A percentile compares a stretch with the other conserved stretches of the same genome.
Evolutionary conservation across 306 rosid species (phyloP).

Genomic region (Ormosia semicastrata): DNA sequence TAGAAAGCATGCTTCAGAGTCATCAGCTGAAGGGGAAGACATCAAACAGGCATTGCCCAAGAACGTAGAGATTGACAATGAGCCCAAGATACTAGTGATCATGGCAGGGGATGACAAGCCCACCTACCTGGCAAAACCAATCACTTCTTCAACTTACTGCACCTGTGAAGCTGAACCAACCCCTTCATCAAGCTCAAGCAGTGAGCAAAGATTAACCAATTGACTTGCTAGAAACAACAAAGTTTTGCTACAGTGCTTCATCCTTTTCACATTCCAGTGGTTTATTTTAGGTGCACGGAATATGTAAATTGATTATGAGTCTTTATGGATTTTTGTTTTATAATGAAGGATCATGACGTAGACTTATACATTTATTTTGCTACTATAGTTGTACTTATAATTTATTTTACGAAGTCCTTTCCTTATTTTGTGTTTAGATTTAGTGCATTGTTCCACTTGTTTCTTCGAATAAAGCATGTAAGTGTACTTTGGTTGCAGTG

Average conservation of each 20-base stretch:
- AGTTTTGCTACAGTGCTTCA: conserved; percentile 20
- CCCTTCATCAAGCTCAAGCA: neutral
- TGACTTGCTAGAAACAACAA: neutral
- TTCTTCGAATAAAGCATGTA: neutral
- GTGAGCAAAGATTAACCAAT: neutral
- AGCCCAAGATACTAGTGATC: conserved; percentile 38
- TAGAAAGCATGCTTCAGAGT: conserved; percentile 32
- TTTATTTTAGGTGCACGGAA: conserved; percentile 46
- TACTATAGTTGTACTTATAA: neutral
- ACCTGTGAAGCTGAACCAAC: conserved; percentile 22
- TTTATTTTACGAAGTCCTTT: no score
- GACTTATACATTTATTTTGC: neutral
- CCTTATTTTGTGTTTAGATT: conserved; percentile 7
- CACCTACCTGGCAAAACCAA: conserved; percentile 43
- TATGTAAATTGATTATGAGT: conserved; percentile 29
- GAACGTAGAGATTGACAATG: neutral
- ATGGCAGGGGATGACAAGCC: conserved; percentile 48
- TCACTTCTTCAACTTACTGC: conserved; percentile 22
- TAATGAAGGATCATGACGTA: conserved; percentile 7
- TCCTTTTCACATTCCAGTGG: conserved; percentile 34
- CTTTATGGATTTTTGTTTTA: neutral
- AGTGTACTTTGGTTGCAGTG: neutral
- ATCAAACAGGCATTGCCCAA: conserved; percentile 32
- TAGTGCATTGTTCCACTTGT: conserved; percentile 45
- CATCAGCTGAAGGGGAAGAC: conserved; percentile 28